phyloP scores from a whole-genome alignment of 805 yeast species.

The Candida nitratophila region DNA sequence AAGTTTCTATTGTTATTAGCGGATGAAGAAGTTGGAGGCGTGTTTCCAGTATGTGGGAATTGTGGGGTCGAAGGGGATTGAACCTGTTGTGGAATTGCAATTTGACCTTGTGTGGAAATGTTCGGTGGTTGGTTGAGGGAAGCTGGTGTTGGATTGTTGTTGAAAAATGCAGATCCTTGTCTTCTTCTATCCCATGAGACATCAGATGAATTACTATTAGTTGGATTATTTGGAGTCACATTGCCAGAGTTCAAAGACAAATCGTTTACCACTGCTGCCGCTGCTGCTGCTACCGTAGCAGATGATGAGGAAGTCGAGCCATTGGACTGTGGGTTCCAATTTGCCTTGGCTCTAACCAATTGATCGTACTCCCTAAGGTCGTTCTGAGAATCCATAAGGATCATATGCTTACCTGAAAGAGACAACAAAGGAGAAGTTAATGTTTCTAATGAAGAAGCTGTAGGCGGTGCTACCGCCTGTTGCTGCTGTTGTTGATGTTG shows the following conservation, averaged over 20 bases:
- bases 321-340: conserved; percentile 4
- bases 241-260: neutral
- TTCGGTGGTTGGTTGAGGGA: too few relatives aligned
- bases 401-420: conserved; percentile 11
- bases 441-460: conserved; percentile 25
- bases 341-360: conserved; percentile 32
- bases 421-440: conserved; percentile 17
- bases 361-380: conserved; percentile 42
- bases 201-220: conserved; percentile 4
- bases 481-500: conserved; percentile 4
- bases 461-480: conserved; percentile 9
- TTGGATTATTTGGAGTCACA: neutral
- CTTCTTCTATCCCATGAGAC: conserved; percentile 41
- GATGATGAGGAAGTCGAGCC: conserved; percentile 25
- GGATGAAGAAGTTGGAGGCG: neutral
- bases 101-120: neutral
- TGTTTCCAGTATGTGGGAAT: neutral
- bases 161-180: conserved; percentile 48
- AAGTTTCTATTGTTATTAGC: neutral
- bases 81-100: neutral
- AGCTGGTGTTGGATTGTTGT: conserved; percentile 2
- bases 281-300: conserved; percentile 30
- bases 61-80: neutral
- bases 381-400: conserved; percentile 9
- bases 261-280: too few relatives aligned